A percentile compares a stretch with the other conserved stretches of the same genome.
phyloP scores from a whole-genome alignment of 106 monocot species.

The Dactylorhiza incarnata region DNA sequence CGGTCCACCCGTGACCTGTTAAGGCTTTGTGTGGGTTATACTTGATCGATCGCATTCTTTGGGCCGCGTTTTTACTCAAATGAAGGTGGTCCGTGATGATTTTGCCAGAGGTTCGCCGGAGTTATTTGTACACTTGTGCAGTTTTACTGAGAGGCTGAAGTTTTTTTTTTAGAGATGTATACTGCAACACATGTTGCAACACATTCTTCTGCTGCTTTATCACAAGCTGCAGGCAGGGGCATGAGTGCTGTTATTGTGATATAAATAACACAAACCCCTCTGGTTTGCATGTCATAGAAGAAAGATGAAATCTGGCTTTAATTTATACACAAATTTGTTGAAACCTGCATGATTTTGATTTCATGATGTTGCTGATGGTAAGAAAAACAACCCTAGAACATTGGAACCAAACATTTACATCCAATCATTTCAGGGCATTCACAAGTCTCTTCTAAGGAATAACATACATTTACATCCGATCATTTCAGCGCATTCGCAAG shows the following conservation, averaged over 20 bases:
- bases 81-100: neutral
- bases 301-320: neutral
- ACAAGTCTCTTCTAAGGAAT: too few species aligned
- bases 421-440: too few species aligned
- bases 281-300: neutral
- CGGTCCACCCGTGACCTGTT: conserved; percentile 24
- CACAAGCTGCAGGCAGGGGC: neutral
- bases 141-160: neutral
- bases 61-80: neutral
- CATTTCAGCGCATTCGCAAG: too few species aligned
- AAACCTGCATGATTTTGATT: too few species aligned
- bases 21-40: conserved; percentile 1
- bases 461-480: too few species aligned
- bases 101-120: neutral
- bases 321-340: neutral
- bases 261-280: neutral
- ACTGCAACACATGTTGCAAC: conserved; percentile 2
- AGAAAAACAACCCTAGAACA: too few species aligned
- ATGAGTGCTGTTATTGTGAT: neutral
- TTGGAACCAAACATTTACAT: too few species aligned
- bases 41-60: neutral
- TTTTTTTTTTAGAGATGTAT: neutral
- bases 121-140: conserved; percentile 1
- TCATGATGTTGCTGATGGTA: too few species aligned
- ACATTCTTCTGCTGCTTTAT: neutral